A percentile compares a stretch with the other conserved stretches of the same genome.
phyloP scores from a whole-genome alignment of 345 rosid genomes.

The Reutealis trisperma region DNA sequence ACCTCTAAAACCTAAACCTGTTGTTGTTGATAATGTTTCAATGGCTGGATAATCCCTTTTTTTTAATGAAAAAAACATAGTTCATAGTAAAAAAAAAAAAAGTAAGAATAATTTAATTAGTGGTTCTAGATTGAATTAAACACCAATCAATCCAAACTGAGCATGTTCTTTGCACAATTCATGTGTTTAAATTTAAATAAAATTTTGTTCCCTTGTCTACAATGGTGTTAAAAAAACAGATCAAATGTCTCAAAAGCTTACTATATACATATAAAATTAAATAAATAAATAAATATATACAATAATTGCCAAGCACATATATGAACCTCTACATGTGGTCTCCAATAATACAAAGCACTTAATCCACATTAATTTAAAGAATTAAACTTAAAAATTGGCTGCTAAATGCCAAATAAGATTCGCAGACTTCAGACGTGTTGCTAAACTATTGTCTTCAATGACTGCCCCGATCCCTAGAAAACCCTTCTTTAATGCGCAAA shows the following conservation, averaged over 20 bases:
- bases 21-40: too few relatives aligned
- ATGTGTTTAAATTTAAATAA: not conserved
- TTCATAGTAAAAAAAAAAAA: too few relatives aligned
- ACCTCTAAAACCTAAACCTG: too few relatives aligned
- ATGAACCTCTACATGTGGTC: constrained; percentile 27
- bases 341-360: constrained; percentile 28
- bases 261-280: not conserved
- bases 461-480: constrained; percentile 40
- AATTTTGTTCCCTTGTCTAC: not conserved
- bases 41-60: too few relatives aligned
- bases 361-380: constrained; percentile 18
- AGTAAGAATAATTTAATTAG: too few relatives aligned
- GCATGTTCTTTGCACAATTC: constrained; percentile 7
- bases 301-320: constrained; percentile 1
- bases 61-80: too few relatives aligned
- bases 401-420: constrained; percentile 21
- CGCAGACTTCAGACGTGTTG: constrained; percentile 26
- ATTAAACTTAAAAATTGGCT: constrained; percentile 1
- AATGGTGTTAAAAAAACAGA: not conserved
- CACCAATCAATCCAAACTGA: not conserved
- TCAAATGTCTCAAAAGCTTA: not conserved
- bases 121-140: too few relatives aligned
- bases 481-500: constrained; percentile 23
- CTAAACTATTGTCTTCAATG: constrained; percentile 19
- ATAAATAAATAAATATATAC: not conserved